Evolutionary conservation across 2,329 filamentous ascomycete species (phyloP), one percentile per base, ranked within the genome.

Genomic region (Curvularia spicifera): DNA sequence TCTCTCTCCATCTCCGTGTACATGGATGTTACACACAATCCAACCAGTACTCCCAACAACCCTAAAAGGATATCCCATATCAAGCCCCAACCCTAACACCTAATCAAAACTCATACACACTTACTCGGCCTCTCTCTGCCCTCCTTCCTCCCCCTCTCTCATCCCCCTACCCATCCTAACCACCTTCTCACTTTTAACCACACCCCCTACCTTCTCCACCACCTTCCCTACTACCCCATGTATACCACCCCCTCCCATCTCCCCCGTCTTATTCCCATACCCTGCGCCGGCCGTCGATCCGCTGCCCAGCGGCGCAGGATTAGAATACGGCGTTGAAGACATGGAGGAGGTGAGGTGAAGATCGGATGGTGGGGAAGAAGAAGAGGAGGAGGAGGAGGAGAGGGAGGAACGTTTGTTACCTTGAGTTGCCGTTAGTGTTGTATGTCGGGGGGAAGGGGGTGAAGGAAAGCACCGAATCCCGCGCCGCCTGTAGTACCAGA

Each of bases 171-270:
- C 85, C 74, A 82, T 84, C 64, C 81, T 73, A 53, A 77, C 77
- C 12, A 87, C 56, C 43, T 74, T 76, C 15, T 81, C 77, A 64
- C 79, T 85, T 53, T 81, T 74, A 60, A 88, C 65, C 49, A 83
- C 65, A 12, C 75, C 71, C 8, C 85, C 84, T 5, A 81, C 82
- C 79, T 86, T 87, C 76, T 88, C 84, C 72, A 87, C 76, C 24
- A 87, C 56, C 75, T 85, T 87, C 46, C 85, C 85, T 22, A 85
- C 52, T 15, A 80, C 81, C 50, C 82, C 84, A 68, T 84, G 81
- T 67, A 46, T 20, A 1, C 29, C 31, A 5, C 46, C 46, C 8
- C 20, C 51, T 26, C 51, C 51, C 58, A 72, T 72, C 5, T 59
- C 54, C 28, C 68, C 73, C 15, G 75, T 75, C 63, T 79, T 79